These are phyloP conservation scores for Claviceps pazoutovae DNA, from an alignment of 2,329 filamentous ascomycete genomes.

Conservation along the genomic window DNA sequence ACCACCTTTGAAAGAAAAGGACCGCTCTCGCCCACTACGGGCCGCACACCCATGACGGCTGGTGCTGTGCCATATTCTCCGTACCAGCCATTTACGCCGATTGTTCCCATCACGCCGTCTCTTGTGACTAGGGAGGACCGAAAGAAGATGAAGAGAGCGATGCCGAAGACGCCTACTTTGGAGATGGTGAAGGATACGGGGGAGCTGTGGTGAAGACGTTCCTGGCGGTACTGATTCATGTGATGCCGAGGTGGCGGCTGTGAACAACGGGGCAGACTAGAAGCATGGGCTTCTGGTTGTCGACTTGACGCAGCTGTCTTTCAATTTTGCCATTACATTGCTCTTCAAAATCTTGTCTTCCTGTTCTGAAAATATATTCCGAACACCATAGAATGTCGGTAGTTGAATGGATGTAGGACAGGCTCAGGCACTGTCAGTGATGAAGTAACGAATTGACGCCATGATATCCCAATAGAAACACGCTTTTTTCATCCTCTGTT, in stretches of 20 bases:
- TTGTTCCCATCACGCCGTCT: conserved; percentile 64
- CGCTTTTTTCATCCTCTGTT: no score
- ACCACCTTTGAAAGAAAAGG: conserved; percentile 47
- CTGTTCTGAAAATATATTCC: neutral
- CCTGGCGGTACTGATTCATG: neutral
- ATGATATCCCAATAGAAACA: neutral
- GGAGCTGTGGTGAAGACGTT: conserved; percentile 47
- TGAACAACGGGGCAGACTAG: neutral
- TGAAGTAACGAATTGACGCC: neutral
- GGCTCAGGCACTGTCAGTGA: neutral
- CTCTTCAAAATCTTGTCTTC: neutral
- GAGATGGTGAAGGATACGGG: conserved; percentile 48
- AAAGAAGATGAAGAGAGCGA: conserved; percentile 51
- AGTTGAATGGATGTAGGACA: no score
- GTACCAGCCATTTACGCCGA: conserved; percentile 65
- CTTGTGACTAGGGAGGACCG: conserved; percentile 57
- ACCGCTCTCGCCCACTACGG: conserved; percentile 40
- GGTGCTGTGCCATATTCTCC: conserved; percentile 57
- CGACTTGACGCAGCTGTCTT: neutral
- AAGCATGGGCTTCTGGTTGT: neutral
- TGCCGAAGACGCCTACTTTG: conserved; percentile 48
- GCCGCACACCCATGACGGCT: conserved; percentile 49
- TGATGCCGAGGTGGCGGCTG: neutral
- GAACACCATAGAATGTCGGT: neutral
- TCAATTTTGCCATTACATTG: neutral